Evolutionary conservation across 768 basidiomycete genomes (phyloP).

Genomic region (button mushroom (Agaricus bisporus)): DNA sequence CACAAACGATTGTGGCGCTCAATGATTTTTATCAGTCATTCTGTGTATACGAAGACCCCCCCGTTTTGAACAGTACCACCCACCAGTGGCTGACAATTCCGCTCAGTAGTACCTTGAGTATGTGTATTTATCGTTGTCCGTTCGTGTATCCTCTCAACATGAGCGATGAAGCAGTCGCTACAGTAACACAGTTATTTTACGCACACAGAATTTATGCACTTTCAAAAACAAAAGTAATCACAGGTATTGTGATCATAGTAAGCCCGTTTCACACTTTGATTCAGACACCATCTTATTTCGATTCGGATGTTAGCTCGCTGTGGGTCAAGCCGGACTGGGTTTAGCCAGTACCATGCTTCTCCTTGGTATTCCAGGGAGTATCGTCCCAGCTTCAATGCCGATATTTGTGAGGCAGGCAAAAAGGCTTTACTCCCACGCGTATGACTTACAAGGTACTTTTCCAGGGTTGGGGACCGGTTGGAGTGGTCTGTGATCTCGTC

Average conservation of each 20-base stretch:
- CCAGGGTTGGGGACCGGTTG: neutral
- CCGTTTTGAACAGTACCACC: too few relatives aligned
- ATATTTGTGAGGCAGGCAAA: neutral
- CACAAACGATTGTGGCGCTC: neutral
- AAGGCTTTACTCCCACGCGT: too few relatives aligned
- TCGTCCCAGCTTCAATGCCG: too few relatives aligned
- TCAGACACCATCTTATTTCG: neutral
- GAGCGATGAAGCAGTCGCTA: neutral
- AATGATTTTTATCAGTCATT: slow-evolving; percentile 1
- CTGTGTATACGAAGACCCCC: neutral
- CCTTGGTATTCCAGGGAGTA: too few relatives aligned
- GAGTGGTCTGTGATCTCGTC: neutral
- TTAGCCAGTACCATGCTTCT: neutral
- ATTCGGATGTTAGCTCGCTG: neutral
- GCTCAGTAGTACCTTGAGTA: neutral
- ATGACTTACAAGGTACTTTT: neutral
- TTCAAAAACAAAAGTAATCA: neutral
- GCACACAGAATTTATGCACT: neutral
- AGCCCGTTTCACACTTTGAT: neutral
- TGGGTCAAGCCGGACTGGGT: too few relatives aligned
- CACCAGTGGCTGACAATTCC: slow-evolving; percentile 7
- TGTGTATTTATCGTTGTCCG: neutral
- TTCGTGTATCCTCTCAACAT: neutral
- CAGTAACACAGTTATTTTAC: neutral
- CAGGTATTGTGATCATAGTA: neutral